Percentiles rank a stretch among this genome's conserved stretches.
phyloP scores from a whole-genome alignment of 2,329 filamentous ascomycete species.

The Colletotrichum sidae region DNA sequence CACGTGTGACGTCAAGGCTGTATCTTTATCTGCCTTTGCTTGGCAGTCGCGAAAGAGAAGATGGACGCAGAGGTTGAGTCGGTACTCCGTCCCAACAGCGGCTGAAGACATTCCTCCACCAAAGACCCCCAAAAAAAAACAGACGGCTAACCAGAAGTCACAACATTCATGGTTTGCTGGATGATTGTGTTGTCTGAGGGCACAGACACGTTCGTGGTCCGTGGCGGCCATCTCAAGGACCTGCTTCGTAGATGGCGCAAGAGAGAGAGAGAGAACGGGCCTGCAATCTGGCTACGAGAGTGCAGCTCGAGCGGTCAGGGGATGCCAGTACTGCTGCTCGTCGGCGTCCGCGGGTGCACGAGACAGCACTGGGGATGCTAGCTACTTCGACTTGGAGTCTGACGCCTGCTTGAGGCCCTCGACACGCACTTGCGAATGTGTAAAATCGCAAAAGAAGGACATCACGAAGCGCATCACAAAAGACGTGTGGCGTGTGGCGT shows the following conservation, averaged over 20 bases:
- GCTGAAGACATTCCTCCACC: no score
- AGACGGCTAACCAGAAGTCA: no score
- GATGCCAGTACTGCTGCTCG: neutral
- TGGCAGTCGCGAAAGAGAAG: no score
- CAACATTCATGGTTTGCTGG: neutral
- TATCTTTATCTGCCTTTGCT: no score
- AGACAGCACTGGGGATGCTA: conserved; percentile 8
- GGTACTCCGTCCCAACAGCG: no score
- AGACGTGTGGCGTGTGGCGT: no score
- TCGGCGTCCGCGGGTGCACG: conserved; percentile 9
- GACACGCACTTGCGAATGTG: neutral
- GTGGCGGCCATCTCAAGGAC: no score
- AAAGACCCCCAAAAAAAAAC: no score
- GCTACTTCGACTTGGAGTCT: neutral
- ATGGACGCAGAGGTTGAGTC: no score
- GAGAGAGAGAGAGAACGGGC: conserved; percentile 3
- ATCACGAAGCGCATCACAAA: no score
- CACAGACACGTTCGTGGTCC: neutral
- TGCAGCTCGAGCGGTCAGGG: conserved; percentile 17
- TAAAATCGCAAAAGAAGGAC: neutral
- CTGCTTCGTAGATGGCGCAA: neutral
- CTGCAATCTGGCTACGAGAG: conserved; percentile 8
- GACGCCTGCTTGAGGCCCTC: neutral
- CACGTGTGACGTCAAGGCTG: no score
- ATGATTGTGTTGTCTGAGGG: neutral